A percentile compares a stretch with the other conserved stretches of the same genome.
phyloP scores from a whole-genome alignment of 2,329 filamentous ascomycete species.

The Colletotrichum sp. region DNA sequence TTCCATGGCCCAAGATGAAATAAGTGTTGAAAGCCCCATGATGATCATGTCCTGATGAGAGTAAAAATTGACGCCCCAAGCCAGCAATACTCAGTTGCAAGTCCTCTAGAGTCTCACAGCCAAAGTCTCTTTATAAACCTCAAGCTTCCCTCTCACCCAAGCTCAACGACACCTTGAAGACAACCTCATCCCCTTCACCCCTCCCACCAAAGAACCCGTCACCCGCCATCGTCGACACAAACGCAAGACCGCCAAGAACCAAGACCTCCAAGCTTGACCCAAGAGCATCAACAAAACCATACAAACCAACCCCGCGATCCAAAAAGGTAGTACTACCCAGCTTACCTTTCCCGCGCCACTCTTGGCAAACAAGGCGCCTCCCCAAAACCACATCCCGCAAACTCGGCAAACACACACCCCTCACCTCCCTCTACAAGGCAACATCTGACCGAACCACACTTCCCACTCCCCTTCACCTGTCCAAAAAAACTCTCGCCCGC shows the following conservation, averaged over 20 bases:
- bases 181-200: neutral
- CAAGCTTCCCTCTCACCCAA: neutral
- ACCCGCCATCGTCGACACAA: neutral
- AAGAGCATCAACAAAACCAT: neutral
- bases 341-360: neutral
- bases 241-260: neutral
- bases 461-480: neutral
- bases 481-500: neutral
- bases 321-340: neutral
- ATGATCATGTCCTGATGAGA: neutral
- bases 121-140: neutral
- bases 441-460: neutral
- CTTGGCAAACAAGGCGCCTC: neutral
- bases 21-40: neutral
- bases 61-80: neutral
- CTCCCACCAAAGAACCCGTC: neutral
- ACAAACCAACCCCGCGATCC: neutral
- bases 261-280: neutral
- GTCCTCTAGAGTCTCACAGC: neutral
- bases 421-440: neutral
- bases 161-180: neutral
- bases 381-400: neutral
- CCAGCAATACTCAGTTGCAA: neutral
- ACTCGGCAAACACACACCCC: neutral
- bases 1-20: neutral